These are phyloP conservation scores for Saccharum spontaneum DNA, from an alignment of 176 grass and related monocot species.

Conservation along the genomic window DNA sequence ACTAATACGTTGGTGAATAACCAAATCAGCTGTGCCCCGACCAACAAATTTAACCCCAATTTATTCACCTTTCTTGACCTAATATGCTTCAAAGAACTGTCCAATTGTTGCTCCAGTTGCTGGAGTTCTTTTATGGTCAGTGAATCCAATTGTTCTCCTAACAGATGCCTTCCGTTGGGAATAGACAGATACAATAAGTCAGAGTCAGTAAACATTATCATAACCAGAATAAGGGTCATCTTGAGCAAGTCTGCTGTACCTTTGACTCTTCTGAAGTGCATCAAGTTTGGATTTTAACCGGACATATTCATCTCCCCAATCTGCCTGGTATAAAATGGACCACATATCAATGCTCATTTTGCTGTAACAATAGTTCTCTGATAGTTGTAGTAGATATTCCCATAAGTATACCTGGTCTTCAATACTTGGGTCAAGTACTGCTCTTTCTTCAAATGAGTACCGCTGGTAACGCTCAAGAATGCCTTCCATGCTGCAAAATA, in stretches of 20 bases:
- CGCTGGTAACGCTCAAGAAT: slow-evolving; percentile 79
- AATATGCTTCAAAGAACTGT: slow-evolving; percentile 76
- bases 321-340: slow-evolving; percentile 43
- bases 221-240: slow-evolving; percentile 9
- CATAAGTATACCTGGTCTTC: slow-evolving; percentile 52
- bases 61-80: slow-evolving; percentile 80
- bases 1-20: slow-evolving; percentile 1
- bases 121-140: slow-evolving; percentile 73
- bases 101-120: slow-evolving; percentile 82
- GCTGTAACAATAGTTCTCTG: background rate
- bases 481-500: slow-evolving; percentile 63
- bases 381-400: background rate
- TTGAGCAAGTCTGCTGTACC: slow-evolving; percentile 35
- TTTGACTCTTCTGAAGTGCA: slow-evolving; percentile 73
- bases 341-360: background rate
- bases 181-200: background rate
- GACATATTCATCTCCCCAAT: slow-evolving; percentile 59
- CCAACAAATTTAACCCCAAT: background rate
- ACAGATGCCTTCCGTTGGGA: slow-evolving; percentile 59
- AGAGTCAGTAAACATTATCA: background rate
- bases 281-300: slow-evolving; percentile 67
- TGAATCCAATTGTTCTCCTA: slow-evolving; percentile 76
- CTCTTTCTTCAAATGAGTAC: slow-evolving; percentile 74
- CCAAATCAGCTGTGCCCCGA: background rate
- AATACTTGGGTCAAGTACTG: slow-evolving; percentile 49